phyloP scores from a whole-genome alignment of 2,329 filamentous ascomycete species.

The Cercospora zeae-maydis region DNA sequence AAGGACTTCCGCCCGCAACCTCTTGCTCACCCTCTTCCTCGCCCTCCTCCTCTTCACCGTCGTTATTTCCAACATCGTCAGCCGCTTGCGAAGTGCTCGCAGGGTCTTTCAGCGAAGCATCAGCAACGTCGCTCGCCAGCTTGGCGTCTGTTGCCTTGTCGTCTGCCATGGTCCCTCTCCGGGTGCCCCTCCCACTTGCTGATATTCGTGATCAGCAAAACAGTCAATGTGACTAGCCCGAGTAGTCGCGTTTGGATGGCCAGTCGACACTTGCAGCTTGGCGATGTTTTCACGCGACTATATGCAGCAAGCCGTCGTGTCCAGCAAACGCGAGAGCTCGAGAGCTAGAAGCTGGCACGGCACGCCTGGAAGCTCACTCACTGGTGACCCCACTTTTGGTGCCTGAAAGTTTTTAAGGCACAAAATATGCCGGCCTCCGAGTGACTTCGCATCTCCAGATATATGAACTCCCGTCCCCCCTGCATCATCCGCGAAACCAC shows the following conservation, averaged over 20 bases:
- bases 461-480: neutral
- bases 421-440: neutral
- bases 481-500: neutral
- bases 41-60: conserved; percentile 26
- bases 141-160: conserved; percentile 18
- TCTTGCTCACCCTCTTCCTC: conserved; percentile 21
- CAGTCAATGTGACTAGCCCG: neutral
- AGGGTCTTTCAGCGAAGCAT: conserved; percentile 20
- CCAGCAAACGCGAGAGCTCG: neutral
- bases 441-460: neutral
- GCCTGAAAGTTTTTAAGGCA: neutral
- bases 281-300: neutral
- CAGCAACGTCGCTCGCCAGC: conserved; percentile 21
- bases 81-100: conserved; percentile 19
- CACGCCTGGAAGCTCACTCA: neutral
- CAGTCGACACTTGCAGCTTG: neutral
- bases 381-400: neutral
- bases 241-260: neutral
- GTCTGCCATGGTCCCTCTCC: conserved; percentile 9
- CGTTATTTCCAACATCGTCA: conserved; percentile 18
- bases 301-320: neutral
- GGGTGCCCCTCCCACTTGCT: neutral
- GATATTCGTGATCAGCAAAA: neutral
- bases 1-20: conserved; percentile 8
- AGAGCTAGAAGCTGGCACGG: neutral